A percentile compares a stretch with the other conserved stretches of the same genome.
phyloP scores from a whole-genome alignment of 768 basidiomycete species.

The Lactarius tabidus region DNA sequence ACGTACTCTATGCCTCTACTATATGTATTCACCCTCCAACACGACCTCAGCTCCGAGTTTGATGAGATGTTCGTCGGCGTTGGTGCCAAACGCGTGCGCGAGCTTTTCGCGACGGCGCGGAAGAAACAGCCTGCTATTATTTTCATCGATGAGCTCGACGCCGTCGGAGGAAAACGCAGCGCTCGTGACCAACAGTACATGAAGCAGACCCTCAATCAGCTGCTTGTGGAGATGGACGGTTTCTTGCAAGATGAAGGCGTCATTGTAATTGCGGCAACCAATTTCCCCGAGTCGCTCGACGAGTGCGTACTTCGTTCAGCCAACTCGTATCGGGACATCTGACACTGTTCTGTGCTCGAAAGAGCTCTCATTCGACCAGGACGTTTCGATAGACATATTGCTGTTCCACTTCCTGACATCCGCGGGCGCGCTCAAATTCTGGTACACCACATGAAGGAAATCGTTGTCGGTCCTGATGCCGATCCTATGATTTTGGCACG shows the following conservation, averaged over 20 bases:
- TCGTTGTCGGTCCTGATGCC: conserved; percentile 65
- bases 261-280: conserved; percentile 96
- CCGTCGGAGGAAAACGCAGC: conserved; percentile 86
- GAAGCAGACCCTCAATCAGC: conserved; percentile 94
- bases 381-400: conserved; percentile 90
- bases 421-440: conserved; percentile 92
- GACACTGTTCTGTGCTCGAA: background rate
- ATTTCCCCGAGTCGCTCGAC: conserved; percentile 93
- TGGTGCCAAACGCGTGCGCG: conserved; percentile 92
- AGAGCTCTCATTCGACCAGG: conserved; percentile 95
- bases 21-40: background rate
- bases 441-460: conserved; percentile 83
- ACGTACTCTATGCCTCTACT: background rate
- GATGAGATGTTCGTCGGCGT: conserved; percentile 98
- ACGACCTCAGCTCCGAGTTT: conserved; percentile 71
- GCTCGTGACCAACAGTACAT: conserved; percentile 82
- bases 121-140: conserved; percentile 97
- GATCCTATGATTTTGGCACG: conserved; percentile 87
- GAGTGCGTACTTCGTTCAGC: conserved; percentile 47
- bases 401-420: conserved; percentile 92
- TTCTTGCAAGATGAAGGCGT: conserved; percentile 92
- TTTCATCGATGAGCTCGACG: conserved; percentile 96
- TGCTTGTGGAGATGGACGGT: conserved; percentile 96
- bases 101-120: conserved; percentile 89
- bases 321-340: background rate